Evolutionary conservation across 352 stramenopile genomes (phyloP).

Genomic region (Globisporangium perplexum): DNA sequence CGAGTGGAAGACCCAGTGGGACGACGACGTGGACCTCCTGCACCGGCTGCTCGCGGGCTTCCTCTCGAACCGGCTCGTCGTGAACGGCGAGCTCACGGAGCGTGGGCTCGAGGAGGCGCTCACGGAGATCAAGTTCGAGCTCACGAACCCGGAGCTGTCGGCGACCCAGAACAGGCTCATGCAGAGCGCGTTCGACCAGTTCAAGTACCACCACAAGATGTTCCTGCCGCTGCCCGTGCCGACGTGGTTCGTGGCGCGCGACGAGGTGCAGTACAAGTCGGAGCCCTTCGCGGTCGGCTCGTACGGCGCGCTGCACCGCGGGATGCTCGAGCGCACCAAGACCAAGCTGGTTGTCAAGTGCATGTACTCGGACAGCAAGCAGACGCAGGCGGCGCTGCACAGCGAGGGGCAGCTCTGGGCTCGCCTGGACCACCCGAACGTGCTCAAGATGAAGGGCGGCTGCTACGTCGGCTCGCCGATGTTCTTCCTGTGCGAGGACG

Average conservation of each 20-base stretch:
- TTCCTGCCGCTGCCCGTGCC: constrained; percentile 5
- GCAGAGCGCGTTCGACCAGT: constrained; percentile 9
- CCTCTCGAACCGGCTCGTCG: constrained; percentile 9
- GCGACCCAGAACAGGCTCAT: constrained; percentile 8
- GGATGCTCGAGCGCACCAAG: constrained; percentile 13
- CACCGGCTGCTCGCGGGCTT: constrained; percentile 6
- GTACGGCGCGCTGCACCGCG: constrained; percentile 14
- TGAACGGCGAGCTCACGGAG: constrained; percentile 6
- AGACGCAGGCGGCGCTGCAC: constrained; percentile 10
- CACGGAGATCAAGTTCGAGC: constrained; percentile 15
- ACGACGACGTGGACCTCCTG: constrained; percentile 11
- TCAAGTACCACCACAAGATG: constrained; percentile 5
- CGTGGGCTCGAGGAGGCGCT: constrained; percentile 15
- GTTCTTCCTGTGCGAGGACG: constrained; percentile 33
- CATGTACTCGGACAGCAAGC: constrained; percentile 2
- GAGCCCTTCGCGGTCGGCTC: constrained; percentile 9
- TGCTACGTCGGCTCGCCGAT: constrained; percentile 19
- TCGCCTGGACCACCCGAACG: constrained; percentile 19
- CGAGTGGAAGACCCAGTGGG: constrained; percentile 8
- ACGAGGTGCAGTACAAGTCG: constrained; percentile 9
- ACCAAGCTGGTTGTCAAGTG: constrained; percentile 30
- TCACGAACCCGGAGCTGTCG: constrained; percentile 3
- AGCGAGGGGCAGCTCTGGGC: constrained; percentile 21
- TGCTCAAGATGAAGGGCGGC: constrained; percentile 21
- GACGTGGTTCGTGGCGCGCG: constrained; percentile 15